Base-by-base conservation (phyloP, 192 early-diverging fungal species). In the Globomyces pollinis-pini region DNA sequence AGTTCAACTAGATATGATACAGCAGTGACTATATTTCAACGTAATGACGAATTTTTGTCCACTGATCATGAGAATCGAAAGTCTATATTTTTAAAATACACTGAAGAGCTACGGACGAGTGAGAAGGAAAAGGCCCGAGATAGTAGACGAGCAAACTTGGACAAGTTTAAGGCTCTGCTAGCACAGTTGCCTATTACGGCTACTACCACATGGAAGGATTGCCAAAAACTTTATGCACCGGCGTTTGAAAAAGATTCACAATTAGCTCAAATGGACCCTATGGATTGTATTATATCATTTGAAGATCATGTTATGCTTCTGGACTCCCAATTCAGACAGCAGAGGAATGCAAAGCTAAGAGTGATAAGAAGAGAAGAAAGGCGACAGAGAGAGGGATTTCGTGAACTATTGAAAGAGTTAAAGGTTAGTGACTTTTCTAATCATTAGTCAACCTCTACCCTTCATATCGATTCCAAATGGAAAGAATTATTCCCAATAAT, bases 381-480 rank as follows among this genome's bases (percentile, higher is more conserved):
- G 4, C 81, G 83, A 39, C 72, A 77, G 51, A 83, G 96, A 24
- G 89, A 76, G 20, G 60, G 51, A 20, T 72, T 67, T 45, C 59
- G 69, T 47, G 70, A 75, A 12, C 75, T 94, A 18, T 69, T 98
- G 35, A 56, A 67, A 0, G 86, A 91, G 57, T 60, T 90, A 24
- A 65, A 61, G 20, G 57, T 42, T 5, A 67, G 70, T n/a, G 76
- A 73, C 0, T 61, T 76, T 12, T 70, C n/a, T n/a, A n/a, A n/a
- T n/a, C n/a, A n/a, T n/a, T n/a, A n/a, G n/a, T n/a, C n/a, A n/a
- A n/a, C n/a, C n/a, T n/a, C n/a, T n/a, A n/a, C n/a, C n/a, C n/a
- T 96, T 21, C 83, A 86, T 60, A 80, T 87, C 3, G 72, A 73
- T n/a, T 81, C 84, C 2, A 80, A 79, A 35, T 98, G 96, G 96